Base-by-base conservation (phyloP, 768 basidiomycete genomes). In the Grammothele lineata region DNA sequence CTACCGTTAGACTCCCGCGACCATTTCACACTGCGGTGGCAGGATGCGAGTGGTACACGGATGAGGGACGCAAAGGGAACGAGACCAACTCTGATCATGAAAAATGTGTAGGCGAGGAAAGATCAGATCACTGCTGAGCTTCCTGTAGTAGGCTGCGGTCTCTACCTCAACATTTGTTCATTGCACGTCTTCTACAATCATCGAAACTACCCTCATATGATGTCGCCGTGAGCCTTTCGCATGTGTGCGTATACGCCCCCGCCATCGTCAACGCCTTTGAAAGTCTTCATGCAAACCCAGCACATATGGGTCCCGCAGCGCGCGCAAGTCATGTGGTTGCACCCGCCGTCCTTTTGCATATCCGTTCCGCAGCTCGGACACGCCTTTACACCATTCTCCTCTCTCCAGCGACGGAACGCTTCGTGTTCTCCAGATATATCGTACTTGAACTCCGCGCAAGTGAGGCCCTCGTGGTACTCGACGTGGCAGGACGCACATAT, bases 401-500 rank as follows among this genome's bases (percentile, higher is more conserved):
- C 54, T 8, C 58, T 53, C 66, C 66, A 69, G 38, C 49, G 30
- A 9, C 35, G 47, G 39, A 59, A 60, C 5, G 62, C 42, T 4
- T 38, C 48, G 18, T 49, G 21, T 2, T 48, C 50, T 1, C 47
- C 59, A 26, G 40, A 32, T 12, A 37, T 12, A 12, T 43, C 39
- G 30, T 60, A 56, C 17, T 49, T 48, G 42, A 57, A 55, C 30
- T 59, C 57, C 21, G 45, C 57, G 45, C 75, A 76, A 8, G 62
- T 57, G 18, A 69, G 45, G 3, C 75, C 74, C 37, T 70, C 70
- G 53, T 77, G 75, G 38, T 61, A 62, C 44, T 66, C 64, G 24
- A 62, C 58, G 21, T 66, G 62, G 56, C 75, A 77, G 1, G 57
- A 56, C 2, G 66, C 51, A 50, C 75, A 77, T 21, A 75, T 62